Evolutionary conservation across 768 basidiomycete species (phyloP).

Genomic region (Naganishia friedmannii): DNA sequence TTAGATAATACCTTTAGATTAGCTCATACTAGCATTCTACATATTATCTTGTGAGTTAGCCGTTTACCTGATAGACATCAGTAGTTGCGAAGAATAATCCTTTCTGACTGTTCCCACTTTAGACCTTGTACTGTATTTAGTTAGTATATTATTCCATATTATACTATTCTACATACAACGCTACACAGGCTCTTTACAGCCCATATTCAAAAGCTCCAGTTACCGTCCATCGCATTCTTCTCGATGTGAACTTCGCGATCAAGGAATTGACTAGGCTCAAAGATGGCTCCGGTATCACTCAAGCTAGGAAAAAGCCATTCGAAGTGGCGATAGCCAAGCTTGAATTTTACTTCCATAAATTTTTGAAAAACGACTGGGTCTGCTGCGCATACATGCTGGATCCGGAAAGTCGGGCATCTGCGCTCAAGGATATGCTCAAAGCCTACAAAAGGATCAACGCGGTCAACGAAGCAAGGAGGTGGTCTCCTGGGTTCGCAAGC

Average conservation of each 20-base stretch:
- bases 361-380: constrained; percentile 1
- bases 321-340: constrained; percentile 1
- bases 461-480: background rate
- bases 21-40: too few species aligned
- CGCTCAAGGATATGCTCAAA: background rate
- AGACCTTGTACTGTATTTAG: too few species aligned
- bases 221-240: constrained; percentile 8
- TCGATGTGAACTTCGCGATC: background rate
- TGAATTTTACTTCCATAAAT: background rate
- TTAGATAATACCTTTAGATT: too few species aligned
- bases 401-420: background rate
- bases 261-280: background rate
- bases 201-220: background rate
- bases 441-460: background rate
- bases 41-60: too few species aligned
- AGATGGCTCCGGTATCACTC: background rate
- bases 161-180: too few species aligned
- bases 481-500: background rate
- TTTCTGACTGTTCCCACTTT: too few species aligned
- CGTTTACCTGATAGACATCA: too few species aligned
- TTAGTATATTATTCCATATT: too few species aligned
- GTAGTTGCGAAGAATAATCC: too few species aligned
- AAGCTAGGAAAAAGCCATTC: background rate
- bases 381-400: constrained; percentile 2
- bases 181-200: too few species aligned